Conservation (phyloP, 768 basidiomycete genomes). For the Ramaria rubella region DNA sequence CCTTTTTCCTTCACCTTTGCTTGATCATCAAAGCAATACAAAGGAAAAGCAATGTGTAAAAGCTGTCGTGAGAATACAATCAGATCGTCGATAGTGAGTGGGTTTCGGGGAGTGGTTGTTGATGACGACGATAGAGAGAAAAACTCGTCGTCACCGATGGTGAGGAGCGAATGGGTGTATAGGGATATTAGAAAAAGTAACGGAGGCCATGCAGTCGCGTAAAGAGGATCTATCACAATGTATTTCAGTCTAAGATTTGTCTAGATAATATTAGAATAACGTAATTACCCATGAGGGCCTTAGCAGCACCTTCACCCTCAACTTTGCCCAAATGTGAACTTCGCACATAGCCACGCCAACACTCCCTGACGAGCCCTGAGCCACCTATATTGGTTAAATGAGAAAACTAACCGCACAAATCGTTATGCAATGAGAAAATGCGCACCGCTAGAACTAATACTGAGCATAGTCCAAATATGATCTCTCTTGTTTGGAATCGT, state of each 20-base stretch:
- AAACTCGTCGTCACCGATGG: constrained; percentile 97
- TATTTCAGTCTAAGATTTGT: constrained; percentile 1
- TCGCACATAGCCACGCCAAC: constrained; percentile 65
- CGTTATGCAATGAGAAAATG: neutral
- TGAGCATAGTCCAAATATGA: constrained; percentile 5
- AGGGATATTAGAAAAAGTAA: constrained; percentile 75
- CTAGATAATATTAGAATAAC: constrained; percentile 14
- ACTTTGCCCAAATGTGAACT: constrained; percentile 51
- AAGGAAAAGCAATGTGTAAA: constrained; percentile 75
- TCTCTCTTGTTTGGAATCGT: constrained; percentile 1
- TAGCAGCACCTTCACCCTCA: constrained; percentile 33
- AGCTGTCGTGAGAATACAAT: constrained; percentile 67
- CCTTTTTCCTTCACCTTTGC: constrained; percentile 34
- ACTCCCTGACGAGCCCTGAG: constrained; percentile 57
- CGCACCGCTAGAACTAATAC: constrained; percentile 3
- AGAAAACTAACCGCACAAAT: neutral
- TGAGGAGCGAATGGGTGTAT: constrained; percentile 77
- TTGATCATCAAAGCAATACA: constrained; percentile 61
- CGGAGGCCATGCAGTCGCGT: constrained; percentile 51
- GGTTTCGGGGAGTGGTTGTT: constrained; percentile 47
- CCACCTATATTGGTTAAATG: constrained; percentile 1
- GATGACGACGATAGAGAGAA: constrained; percentile 43
- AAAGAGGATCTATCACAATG: constrained; percentile 34
- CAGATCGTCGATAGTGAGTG: constrained; percentile 78
- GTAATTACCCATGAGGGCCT: constrained; percentile 35